A percentile compares a stretch with the other conserved stretches of the same genome.
These are phyloP conservation scores for Citrus unshiu DNA, from an alignment of 345 rosid genomes.

Conservation along the genomic window DNA sequence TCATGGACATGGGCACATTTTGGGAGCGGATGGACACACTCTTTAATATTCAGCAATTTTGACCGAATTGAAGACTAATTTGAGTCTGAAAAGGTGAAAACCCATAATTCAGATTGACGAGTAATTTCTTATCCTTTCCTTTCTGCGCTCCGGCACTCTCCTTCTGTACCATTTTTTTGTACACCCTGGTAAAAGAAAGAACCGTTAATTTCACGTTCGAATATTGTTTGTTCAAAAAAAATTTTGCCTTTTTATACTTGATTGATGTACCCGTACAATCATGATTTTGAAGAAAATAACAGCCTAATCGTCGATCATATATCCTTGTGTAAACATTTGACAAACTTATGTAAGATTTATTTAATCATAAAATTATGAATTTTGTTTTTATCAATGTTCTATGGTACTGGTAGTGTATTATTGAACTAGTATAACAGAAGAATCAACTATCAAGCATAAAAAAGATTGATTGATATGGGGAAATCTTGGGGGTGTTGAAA, in stretches of 20 bases:
- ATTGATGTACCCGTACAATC: neutral
- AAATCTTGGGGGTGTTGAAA: too few species aligned
- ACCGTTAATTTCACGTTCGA: neutral
- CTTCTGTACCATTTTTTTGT: neutral
- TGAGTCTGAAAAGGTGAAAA: neutral
- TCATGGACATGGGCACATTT: neutral
- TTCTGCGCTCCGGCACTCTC: neutral
- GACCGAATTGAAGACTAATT: neutral
- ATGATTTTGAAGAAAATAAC: slow-evolving; percentile 1
- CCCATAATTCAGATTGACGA: neutral
- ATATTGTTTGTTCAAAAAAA: accelerated
- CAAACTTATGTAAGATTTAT: neutral
- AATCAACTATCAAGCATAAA: too few species aligned
- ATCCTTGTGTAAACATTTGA: neutral
- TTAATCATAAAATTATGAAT: neutral
- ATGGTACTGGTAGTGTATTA: neutral
- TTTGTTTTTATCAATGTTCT: neutral
- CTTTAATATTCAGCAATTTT: neutral
- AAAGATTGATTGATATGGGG: too few species aligned
- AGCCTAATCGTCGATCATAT: neutral
- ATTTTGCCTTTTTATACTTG: neutral
- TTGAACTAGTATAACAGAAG: too few species aligned
- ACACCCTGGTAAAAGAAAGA: neutral
- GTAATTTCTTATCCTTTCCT: neutral
- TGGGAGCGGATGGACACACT: neutral